Evolutionary conservation across 2,329 filamentous ascomycete genomes (phyloP).

Genomic region (Diaporthe helianthi): DNA sequence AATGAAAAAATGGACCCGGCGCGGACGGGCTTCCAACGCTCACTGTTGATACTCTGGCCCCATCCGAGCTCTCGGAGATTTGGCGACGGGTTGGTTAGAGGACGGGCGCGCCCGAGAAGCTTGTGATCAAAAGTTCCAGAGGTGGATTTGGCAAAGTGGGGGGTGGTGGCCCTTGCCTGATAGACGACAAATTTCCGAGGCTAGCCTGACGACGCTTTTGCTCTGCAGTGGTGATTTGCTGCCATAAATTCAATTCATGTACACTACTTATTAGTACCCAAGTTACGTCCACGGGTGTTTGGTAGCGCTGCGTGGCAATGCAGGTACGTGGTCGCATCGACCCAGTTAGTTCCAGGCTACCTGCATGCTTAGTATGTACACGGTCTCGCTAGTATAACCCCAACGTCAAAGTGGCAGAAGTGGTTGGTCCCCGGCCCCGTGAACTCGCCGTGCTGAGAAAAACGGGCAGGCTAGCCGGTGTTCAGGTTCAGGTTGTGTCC

Average conservation of each 20-base stretch:
- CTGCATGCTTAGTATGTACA: too few species aligned
- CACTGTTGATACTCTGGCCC: neutral
- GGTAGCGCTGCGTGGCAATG: constrained; percentile 22
- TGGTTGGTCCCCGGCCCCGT: neutral
- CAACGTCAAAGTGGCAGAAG: constrained; percentile 14
- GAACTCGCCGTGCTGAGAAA: constrained; percentile 9
- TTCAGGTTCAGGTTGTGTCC: neutral
- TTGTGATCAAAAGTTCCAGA: neutral
- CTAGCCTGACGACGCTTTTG: neutral
- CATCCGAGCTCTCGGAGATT: constrained; percentile 5
- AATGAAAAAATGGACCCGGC: neutral
- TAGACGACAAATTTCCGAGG: constrained; percentile 5
- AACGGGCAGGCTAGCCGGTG: constrained; percentile 16
- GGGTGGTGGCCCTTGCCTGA: constrained; percentile 14
- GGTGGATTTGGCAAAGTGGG: neutral
- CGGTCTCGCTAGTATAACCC: constrained; percentile 16
- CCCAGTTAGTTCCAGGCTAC: neutral
- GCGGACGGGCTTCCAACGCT: constrained; percentile 1
- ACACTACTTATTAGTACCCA: too few species aligned
- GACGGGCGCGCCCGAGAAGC: neutral
- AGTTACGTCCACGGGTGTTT: too few species aligned
- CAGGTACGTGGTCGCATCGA: constrained; percentile 18
- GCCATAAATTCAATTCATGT: neutral
- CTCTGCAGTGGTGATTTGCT: constrained; percentile 7
- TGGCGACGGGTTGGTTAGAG: neutral